Conservation (phyloP, 2,329 filamentous ascomycete species). For the Rachicladosporium sp. region DNA sequence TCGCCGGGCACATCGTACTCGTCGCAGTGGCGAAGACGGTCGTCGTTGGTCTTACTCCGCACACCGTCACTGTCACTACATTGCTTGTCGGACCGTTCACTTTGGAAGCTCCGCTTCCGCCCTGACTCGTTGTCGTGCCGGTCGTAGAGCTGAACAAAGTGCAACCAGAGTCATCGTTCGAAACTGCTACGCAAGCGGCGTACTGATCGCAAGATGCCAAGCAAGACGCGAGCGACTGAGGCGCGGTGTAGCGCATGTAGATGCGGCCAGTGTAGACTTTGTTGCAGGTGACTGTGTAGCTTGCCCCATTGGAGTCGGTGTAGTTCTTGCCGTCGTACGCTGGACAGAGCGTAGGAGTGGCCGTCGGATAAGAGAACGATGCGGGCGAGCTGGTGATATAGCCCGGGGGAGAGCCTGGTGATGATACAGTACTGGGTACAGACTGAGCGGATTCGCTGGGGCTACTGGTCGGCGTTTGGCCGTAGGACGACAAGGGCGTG, state of each 20-base stretch:
- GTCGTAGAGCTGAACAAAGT: conserved; percentile 5
- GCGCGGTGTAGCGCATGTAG: conserved; percentile 1
- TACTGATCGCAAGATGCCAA: conserved; percentile 4
- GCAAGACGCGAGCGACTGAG: conserved; percentile 4
- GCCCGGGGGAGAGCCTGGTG: no score
- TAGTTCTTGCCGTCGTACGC: conserved; percentile 8
- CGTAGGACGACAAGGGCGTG: no score
- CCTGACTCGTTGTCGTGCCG: conserved; percentile 1
- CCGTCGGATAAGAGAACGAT: background rate
- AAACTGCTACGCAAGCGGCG: conserved; percentile 3
- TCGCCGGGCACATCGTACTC: conserved; percentile 8
- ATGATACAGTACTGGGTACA: no score
- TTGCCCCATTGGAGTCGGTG: conserved; percentile 5
- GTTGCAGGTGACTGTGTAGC: conserved; percentile 8
- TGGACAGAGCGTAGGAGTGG: conserved; percentile 5
- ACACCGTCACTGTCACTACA: conserved; percentile 9
- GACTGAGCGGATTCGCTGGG: no score
- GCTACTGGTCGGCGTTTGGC: no score
- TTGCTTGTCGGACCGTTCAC: conserved; percentile 1
- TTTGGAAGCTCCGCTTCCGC: conserved; percentile 5
- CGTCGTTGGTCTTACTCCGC: conserved; percentile 4
- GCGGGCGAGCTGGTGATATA: background rate
- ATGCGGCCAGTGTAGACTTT: conserved; percentile 7
- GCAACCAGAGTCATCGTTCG: conserved; percentile 3
- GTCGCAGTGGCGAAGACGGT: conserved; percentile 11